Percentiles rank a stretch among this genome's conserved stretches.
Evolutionary conservation across 768 basidiomycete genomes (phyloP).

Genomic region (Lyophyllum atratum): DNA sequence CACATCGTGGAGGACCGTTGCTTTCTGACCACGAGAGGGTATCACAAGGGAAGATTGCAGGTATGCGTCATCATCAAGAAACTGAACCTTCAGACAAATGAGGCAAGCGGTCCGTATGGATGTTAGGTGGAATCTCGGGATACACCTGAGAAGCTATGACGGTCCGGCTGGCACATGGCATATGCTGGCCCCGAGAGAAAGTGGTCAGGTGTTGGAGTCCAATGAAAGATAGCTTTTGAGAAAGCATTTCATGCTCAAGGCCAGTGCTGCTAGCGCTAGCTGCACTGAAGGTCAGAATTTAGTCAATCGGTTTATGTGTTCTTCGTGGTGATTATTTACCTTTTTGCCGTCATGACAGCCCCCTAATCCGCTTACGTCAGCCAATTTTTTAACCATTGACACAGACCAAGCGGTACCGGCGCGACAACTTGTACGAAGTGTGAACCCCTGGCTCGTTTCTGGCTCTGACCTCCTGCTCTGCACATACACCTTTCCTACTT

Average conservation of each 20-base stretch:
- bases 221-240: no score
- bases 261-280: no score
- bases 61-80: not conserved
- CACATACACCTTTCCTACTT: not conserved
- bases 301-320: no score
- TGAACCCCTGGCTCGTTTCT: not conserved
- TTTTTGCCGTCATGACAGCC: not conserved
- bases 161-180: constrained; percentile 2
- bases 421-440: not conserved
- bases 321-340: no score
- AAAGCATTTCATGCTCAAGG: no score
- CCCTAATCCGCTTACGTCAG: constrained; percentile 11
- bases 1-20: not conserved
- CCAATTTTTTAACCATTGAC: not conserved
- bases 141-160: constrained; percentile 4
- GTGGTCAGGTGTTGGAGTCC: not conserved
- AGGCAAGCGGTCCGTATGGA: constrained; percentile 4
- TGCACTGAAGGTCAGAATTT: no score
- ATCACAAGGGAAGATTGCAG: constrained; percentile 5
- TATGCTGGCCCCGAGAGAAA: not conserved
- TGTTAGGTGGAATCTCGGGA: not conserved
- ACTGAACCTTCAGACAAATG: not conserved
- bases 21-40: constrained; percentile 4
- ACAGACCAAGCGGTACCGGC: not conserved
- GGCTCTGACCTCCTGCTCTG: not conserved